Evolutionary conservation across 805 yeast species (phyloP).

Genomic region (Brettanomyces sp.): DNA sequence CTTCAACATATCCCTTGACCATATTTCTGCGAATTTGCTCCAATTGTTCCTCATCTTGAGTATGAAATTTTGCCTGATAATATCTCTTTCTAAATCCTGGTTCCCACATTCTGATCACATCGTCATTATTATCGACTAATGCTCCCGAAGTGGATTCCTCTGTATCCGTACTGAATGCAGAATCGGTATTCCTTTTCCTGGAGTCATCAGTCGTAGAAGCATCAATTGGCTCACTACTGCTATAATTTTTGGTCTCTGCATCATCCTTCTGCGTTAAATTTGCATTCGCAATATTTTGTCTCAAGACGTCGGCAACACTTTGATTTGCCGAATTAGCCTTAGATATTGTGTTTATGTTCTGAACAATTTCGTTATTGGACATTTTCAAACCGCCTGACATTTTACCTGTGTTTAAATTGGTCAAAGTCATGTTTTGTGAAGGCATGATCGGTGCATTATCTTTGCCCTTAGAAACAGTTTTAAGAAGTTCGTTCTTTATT

Average conservation of each 20-base stretch:
- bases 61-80: conserved; percentile 65
- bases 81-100: conserved; percentile 82
- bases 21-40: conserved; percentile 46
- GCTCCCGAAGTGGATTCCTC: conserved; percentile 6
- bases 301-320: conserved; percentile 56
- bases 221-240: conserved; percentile 14
- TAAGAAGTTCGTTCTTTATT: conserved; percentile 33
- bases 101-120: conserved; percentile 64
- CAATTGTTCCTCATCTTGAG: conserved; percentile 44
- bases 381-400: conserved; percentile 54
- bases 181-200: conserved; percentile 11
- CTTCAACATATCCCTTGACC: conserved; percentile 74
- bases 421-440: conserved; percentile 63
- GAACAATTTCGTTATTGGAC: conserved; percentile 62
- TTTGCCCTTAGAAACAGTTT: conserved; percentile 59
- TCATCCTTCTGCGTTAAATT: conserved; percentile 15
- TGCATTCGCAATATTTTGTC: conserved; percentile 24
- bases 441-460: conserved; percentile 71
- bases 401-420: conserved; percentile 61
- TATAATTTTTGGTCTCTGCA: neutral
- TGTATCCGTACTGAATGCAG: neutral
- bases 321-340: conserved; percentile 65
- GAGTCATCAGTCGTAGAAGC: conserved; percentile 12
- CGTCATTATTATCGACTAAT: conserved; percentile 36
- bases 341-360: conserved; percentile 50